Base-by-base conservation (phyloP, 2,329 filamentous ascomycete species). In the Ophiocordyceps camponoti-saundersi region DNA sequence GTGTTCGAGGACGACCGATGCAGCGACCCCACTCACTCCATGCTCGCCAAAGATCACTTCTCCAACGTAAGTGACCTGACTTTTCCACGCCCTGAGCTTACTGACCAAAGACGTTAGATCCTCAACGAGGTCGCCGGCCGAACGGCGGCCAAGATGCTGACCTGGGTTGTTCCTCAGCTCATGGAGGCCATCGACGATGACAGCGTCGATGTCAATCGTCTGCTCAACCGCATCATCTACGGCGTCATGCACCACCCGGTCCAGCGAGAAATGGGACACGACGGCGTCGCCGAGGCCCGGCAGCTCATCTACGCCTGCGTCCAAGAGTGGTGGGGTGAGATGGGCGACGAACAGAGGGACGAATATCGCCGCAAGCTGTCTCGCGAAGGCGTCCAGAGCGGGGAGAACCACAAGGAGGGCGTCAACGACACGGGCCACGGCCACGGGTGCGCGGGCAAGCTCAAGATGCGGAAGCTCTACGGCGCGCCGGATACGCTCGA, bases 31-130 rank as follows among this genome's bases (percentile, higher is more conserved):
- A 95, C 89, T 1, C 89, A 95, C 67, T 93, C 86, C 20, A 95
- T 95, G 89, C 70, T 95, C 46, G 88, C 87, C 49, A 95, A 95
- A 68, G 89, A 95, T 57, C 89, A 95, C 65, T 95, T 95, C 63
- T 85, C 82, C 52, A 93, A 93, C 58, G 71, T 82, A 61, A 64
- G 71, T 55, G 26, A 10, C 26, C 21, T 6, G 16, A 6, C 15
- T 18, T 13, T n/a, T 3, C 13, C 6, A 36, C 32, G 12, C 5
- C 6, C 18, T 12, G 11, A 16, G 11, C 20, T 41, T 21, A 47
- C 52, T 49, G 54, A 49, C 23, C 32, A n/a, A 12, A 7, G 2
- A 22, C 18, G 18, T 11, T 49, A 75, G 69, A 70, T 89, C 30
- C 73, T 95, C 49, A 95, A 95, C 60, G 88, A 95, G 60, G 76